Percentiles rank a stretch among this genome's conserved stretches.
These are phyloP conservation scores for Solanum megistacrolobum DNA, from an alignment of 257 asterid species.

Conservation along the genomic window DNA sequence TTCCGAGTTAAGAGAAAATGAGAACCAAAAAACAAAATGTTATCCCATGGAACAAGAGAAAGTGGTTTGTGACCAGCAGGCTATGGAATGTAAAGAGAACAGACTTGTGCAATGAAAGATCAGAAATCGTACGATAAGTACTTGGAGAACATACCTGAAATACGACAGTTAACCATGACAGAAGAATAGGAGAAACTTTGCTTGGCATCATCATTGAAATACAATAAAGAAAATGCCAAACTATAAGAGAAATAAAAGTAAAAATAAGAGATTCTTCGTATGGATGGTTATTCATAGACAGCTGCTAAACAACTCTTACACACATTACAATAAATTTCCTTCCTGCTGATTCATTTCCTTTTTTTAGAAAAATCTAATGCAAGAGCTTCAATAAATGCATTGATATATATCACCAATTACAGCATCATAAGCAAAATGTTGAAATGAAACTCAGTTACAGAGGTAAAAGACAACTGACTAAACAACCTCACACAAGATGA, in stretches of 20 bases:
- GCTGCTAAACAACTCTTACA: background rate
- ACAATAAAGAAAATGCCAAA: background rate
- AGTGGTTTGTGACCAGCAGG: background rate
- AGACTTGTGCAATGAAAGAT: background rate
- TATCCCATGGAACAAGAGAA: background rate
- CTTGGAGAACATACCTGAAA: background rate
- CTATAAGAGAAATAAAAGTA: background rate
- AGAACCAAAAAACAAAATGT: background rate
- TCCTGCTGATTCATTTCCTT: background rate
- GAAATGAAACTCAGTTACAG: background rate
- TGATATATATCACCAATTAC: background rate
- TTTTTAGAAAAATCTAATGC: background rate
- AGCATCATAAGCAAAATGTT: background rate
- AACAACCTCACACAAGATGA: background rate
- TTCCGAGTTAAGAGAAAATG: background rate
- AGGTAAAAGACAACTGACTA: background rate
- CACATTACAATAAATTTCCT: background rate
- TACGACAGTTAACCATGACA: background rate
- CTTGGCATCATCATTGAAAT: background rate
- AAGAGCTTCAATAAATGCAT: background rate
- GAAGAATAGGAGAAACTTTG: background rate
- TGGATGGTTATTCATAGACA: background rate
- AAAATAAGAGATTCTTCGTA: background rate
- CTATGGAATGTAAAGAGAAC: background rate
- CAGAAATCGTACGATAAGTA: background rate